Evolutionary conservation across 1,139 yeast species (phyloP).

Genomic region (Meyerozyma guilliermondii): DNA sequence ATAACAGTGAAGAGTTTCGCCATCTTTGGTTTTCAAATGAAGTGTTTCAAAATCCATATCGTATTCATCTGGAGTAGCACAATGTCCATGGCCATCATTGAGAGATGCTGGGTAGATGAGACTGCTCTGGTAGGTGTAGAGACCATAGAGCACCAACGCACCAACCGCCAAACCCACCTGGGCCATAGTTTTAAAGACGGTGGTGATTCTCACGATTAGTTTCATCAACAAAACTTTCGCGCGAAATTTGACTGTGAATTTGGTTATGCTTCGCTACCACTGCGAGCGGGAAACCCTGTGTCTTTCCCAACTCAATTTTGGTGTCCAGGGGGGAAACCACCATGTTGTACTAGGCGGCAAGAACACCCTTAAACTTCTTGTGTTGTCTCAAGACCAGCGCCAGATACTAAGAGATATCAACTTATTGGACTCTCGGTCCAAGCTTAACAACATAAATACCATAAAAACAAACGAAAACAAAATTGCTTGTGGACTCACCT

Average conservation of each 20-base stretch:
- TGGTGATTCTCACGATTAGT: background rate
- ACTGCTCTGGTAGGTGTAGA: conserved; percentile 63
- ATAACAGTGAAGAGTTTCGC: conserved; percentile 41
- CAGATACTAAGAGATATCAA: conserved; percentile 35
- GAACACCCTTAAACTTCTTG: conserved; percentile 47
- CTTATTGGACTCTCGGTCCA: conserved; percentile 43
- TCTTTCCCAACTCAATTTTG: conserved; percentile 32
- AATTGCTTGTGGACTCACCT: conserved; percentile 41
- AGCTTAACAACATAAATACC: conserved; percentile 39
- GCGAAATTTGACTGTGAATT: background rate
- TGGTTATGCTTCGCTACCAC: conserved; percentile 14
- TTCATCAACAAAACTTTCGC: background rate
- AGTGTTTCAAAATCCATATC: conserved; percentile 61
- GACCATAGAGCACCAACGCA: conserved; percentile 42
- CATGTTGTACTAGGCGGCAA: conserved; percentile 57
- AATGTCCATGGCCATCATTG: conserved; percentile 70
- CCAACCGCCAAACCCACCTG: conserved; percentile 32
- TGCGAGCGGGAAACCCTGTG: conserved; percentile 30
- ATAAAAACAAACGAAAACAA: conserved; percentile 30
- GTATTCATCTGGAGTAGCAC: conserved; percentile 74
- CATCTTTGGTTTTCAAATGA: conserved; percentile 63
- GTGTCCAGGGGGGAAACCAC: conserved; percentile 20
- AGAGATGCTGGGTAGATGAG: conserved; percentile 80
- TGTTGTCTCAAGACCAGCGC: conserved; percentile 36
- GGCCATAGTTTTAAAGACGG: conserved; percentile 8